phyloP scores from a whole-genome alignment of 257 asterid genomes.

The Salvia rosmarinus region DNA sequence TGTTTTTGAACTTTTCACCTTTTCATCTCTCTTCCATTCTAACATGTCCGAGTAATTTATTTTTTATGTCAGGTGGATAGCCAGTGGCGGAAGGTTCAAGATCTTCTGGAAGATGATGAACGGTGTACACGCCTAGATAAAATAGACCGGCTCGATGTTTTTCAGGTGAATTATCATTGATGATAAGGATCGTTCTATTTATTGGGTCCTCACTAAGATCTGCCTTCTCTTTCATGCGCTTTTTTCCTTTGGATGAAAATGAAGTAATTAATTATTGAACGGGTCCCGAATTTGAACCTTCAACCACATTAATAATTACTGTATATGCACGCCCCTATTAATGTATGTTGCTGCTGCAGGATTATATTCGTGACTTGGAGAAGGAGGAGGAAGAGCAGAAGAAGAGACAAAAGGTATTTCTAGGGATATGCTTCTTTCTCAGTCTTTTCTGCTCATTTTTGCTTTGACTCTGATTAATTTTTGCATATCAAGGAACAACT shows the following conservation, averaged over 20 bases:
- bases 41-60: constrained; percentile 4
- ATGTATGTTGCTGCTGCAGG: constrained; percentile 54
- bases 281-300: constrained; percentile 25
- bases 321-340: constrained; percentile 17
- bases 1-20: constrained; percentile 2
- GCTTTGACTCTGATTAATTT: constrained; percentile 30
- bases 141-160: constrained; percentile 82
- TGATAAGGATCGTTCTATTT: constrained; percentile 23
- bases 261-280: constrained; percentile 6
- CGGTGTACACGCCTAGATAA: constrained; percentile 91
- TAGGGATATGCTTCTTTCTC: constrained; percentile 18
- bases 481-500: constrained; percentile 63
- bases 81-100: constrained; percentile 98
- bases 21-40: constrained; percentile 9
- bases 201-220: constrained; percentile 13
- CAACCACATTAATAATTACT: not conserved
- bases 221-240: constrained; percentile 24
- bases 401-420: constrained; percentile 77
- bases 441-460: constrained; percentile 13
- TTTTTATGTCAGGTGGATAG: constrained; percentile 70
- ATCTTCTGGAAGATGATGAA: constrained; percentile 94
- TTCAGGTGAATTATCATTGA: constrained; percentile 63
- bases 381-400: constrained; percentile 91
- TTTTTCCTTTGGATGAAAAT: constrained; percentile 18
- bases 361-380: constrained; percentile 92